phyloP scores from a whole-genome alignment of 1,139 yeast species.

The Kurtzmaniella quercitrusa region DNA sequence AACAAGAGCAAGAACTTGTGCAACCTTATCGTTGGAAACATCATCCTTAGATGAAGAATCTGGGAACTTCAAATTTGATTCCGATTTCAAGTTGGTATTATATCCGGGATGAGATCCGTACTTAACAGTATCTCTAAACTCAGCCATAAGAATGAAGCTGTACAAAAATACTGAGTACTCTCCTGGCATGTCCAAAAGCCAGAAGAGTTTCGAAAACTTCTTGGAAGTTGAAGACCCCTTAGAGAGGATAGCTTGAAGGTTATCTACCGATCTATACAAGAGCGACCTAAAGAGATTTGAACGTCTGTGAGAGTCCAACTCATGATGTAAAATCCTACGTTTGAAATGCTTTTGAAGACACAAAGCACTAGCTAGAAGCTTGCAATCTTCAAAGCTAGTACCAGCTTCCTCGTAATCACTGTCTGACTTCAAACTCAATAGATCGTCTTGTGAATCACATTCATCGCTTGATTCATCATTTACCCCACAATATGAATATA shows the following conservation, averaged over 20 bases:
- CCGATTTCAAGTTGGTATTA: conserved; percentile 17
- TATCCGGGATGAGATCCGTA: conserved; percentile 21
- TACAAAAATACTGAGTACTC: conserved; percentile 16
- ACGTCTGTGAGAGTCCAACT: not conserved
- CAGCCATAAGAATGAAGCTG: conserved; percentile 22
- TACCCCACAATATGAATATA: not conserved
- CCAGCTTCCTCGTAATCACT: not conserved
- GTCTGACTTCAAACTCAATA: not conserved
- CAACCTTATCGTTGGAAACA: conserved; percentile 3
- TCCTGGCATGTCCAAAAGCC: conserved; percentile 11
- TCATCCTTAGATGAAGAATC: not conserved
- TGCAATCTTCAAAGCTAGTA: not conserved
- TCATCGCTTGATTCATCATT: not conserved
- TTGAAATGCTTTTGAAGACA: not conserved
- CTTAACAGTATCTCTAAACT: conserved; percentile 16
- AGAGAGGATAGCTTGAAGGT: conserved; percentile 1
- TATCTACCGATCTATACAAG: conserved; percentile 2
- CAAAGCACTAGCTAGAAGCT: not conserved
- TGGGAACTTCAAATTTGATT: not conserved
- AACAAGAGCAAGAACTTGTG: conserved; percentile 9
- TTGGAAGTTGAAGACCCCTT: conserved; percentile 7
- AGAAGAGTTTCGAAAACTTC: conserved; percentile 10
- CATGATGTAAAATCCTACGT: not conserved
- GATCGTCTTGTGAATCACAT: not conserved
- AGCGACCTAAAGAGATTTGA: conserved; percentile 3